Evolutionary conservation across 148 eudicot genomes (phyloP).

Genomic region (Limonium bicolor): DNA sequence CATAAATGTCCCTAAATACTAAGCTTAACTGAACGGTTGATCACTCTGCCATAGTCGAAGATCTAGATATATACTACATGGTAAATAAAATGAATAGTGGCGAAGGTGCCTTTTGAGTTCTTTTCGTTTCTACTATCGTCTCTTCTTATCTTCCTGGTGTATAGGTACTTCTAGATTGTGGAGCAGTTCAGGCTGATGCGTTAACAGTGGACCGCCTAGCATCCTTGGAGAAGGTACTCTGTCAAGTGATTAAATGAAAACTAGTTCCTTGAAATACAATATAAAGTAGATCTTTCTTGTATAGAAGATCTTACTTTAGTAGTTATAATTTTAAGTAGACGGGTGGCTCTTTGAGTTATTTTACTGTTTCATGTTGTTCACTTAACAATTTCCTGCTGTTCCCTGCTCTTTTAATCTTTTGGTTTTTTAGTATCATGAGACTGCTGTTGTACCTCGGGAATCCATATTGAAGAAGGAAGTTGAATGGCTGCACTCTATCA

Average conservation of each 20-base stretch:
- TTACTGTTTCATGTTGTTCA: too few relatives aligned
- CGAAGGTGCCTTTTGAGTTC: not conserved
- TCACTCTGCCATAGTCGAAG: too few relatives aligned
- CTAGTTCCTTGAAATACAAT: not conserved
- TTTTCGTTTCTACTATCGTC: not conserved
- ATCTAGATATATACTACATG: too few relatives aligned
- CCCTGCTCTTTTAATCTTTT: too few relatives aligned
- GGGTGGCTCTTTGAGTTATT: not conserved
- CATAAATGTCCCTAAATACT: too few relatives aligned
- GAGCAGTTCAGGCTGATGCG: constrained; percentile 99
- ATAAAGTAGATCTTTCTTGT: too few relatives aligned
- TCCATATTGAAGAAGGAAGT: constrained; percentile 81
- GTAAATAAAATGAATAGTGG: too few relatives aligned
- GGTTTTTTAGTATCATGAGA: constrained; percentile 69
- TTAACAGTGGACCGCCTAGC: constrained; percentile 96
- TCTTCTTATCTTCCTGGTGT: constrained; percentile 5
- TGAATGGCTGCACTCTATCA: constrained; percentile 91
- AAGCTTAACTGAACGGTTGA: too few relatives aligned
- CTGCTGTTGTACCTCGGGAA: constrained; percentile 87
- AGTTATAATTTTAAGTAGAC: not conserved
- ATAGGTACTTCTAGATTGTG: constrained; percentile 92
- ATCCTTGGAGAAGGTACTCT: constrained; percentile 83
- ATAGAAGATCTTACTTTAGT: too few relatives aligned
- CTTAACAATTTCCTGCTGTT: too few relatives aligned
- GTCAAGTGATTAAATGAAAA: not conserved